Percentiles rank a stretch among this genome's conserved stretches.
Conservation (phyloP, 257 asterid genomes). For the Verbena officinalis region DNA sequence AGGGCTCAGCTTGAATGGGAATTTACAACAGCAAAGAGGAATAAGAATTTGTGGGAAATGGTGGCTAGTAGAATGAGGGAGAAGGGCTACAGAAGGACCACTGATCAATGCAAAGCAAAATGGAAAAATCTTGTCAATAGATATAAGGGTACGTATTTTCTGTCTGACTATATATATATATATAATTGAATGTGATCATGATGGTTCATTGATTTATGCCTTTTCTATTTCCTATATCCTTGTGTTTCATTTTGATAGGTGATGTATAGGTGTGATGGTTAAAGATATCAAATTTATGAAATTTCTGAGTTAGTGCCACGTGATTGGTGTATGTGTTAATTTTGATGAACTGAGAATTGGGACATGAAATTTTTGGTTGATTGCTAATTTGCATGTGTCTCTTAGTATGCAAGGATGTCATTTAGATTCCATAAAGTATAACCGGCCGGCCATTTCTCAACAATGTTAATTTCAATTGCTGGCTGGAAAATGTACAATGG, state of each 20-base stretch:
- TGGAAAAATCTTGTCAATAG: constrained; percentile 65
- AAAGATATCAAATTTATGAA: background rate
- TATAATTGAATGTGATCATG: constrained; percentile 6
- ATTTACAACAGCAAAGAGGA: constrained; percentile 37
- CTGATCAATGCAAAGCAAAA: constrained; percentile 75
- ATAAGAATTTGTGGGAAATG: constrained; percentile 56
- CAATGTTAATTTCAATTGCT: too few relatives aligned
- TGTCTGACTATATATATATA: background rate
- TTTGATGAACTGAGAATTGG: constrained; percentile 1
- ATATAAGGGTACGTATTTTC: constrained; percentile 73
- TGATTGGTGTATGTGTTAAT: background rate
- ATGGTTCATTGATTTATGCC: background rate
- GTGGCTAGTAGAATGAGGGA: constrained; percentile 58
- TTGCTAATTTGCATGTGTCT: background rate
- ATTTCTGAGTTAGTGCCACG: background rate
- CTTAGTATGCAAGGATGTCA: background rate
- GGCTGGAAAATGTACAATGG: too few relatives aligned
- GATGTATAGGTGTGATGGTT: constrained; percentile 4
- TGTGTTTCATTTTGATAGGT: background rate
- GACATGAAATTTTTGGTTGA: constrained; percentile 5
- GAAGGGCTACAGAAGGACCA: constrained; percentile 60
- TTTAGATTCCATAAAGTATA: too few relatives aligned
- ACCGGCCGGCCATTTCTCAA: too few relatives aligned
- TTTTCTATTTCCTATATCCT: background rate
- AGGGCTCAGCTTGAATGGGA: constrained; percentile 61